Percentiles rank a stretch among this genome's conserved stretches.
Conservation (phyloP, 371 early-diverging fungal genomes). For the Coemansia sp. region DNA sequence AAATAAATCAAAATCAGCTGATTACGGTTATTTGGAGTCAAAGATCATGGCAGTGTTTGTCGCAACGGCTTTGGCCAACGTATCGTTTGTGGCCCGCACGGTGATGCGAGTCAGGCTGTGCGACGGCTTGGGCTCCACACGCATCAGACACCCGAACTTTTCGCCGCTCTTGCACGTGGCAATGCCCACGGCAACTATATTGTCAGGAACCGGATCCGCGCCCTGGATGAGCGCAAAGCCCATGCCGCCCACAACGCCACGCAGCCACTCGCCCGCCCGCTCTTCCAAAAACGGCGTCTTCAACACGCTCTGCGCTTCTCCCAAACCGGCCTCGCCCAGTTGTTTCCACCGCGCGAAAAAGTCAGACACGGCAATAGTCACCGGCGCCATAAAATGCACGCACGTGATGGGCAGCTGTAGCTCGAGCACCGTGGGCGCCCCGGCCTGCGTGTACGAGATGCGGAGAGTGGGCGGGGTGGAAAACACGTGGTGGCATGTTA, state of each 20-base stretch:
- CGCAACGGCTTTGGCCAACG: slow-evolving; percentile 58
- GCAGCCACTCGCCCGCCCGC: slow-evolving; percentile 37
- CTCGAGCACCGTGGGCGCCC: slow-evolving; percentile 45
- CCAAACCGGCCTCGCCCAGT: slow-evolving; percentile 63
- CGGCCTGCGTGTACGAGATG: slow-evolving; percentile 62
- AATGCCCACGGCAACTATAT: slow-evolving; percentile 87
- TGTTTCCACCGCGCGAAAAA: slow-evolving; percentile 95
- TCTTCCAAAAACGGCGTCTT: slow-evolving; percentile 39
- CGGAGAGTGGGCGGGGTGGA: slow-evolving; percentile 62
- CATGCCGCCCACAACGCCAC: slow-evolving; percentile 61
- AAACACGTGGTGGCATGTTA: slow-evolving; percentile 66
- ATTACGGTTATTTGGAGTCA: slow-evolving; percentile 11
- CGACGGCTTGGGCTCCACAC: slow-evolving; percentile 85
- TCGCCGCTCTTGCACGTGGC: slow-evolving; percentile 72
- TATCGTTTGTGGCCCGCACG: slow-evolving; percentile 83
- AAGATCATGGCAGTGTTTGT: slow-evolving; percentile 46
- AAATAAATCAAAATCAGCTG: too few species aligned
- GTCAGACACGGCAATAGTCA: slow-evolving; percentile 72
- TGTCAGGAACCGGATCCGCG: slow-evolving; percentile 86
- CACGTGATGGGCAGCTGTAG: slow-evolving; percentile 76
- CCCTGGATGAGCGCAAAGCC: slow-evolving; percentile 72
- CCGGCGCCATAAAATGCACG: slow-evolving; percentile 85
- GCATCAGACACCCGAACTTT: slow-evolving; percentile 86
- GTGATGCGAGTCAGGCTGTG: slow-evolving; percentile 92
- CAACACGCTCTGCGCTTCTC: slow-evolving; percentile 40